Evolutionary conservation across 164 flowering plant species (phyloP).

Genomic region (Magnolia officinalis): DNA sequence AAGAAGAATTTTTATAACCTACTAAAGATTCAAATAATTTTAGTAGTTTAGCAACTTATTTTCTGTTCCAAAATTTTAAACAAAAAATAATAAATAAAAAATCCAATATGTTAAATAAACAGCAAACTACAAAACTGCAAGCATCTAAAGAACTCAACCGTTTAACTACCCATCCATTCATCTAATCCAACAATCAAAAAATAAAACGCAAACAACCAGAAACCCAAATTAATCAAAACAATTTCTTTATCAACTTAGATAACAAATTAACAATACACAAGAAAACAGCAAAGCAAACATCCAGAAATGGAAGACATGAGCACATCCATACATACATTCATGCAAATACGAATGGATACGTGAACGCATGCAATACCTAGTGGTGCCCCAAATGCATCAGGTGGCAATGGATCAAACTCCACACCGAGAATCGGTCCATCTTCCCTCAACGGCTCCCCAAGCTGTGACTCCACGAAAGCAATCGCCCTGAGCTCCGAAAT

Average conservation of each 20-base stretch:
- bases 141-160: neutral
- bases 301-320: neutral
- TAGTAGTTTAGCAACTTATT: neutral
- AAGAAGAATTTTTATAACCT: too few species aligned
- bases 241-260: neutral
- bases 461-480: slow-evolving; percentile 78
- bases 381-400: slow-evolving; percentile 86
- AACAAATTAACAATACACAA: too few species aligned
- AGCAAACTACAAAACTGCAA: neutral
- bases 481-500: slow-evolving; percentile 60
- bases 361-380: slow-evolving; percentile 41
- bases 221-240: neutral
- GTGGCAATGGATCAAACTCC: slow-evolving; percentile 92
- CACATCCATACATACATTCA: neutral
- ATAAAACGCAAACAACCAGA: neutral
- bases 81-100: too few species aligned
- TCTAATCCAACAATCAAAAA: too few species aligned
- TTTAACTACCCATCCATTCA: neutral
- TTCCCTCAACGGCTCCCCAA: slow-evolving; percentile 75
- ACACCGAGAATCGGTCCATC: slow-evolving; percentile 92
- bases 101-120: too few species aligned
- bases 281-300: too few species aligned
- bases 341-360: neutral
- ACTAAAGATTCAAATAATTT: too few species aligned
- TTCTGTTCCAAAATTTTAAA: neutral